phyloP scores from a whole-genome alignment of 305 asterid genomes.

The Euphrasia arctica region DNA sequence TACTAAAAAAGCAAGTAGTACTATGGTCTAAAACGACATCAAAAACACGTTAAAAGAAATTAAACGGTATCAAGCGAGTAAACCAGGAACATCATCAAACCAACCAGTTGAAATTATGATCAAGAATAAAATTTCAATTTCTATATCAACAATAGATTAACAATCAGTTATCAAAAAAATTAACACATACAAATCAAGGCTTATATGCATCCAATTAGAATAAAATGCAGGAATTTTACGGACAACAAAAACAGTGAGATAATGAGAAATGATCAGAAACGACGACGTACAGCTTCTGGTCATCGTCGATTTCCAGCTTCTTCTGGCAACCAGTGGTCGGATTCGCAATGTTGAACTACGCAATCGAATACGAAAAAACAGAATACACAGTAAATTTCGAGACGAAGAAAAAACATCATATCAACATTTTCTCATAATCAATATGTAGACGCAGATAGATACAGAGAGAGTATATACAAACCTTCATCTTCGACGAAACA shows the following conservation, averaged over 20 bases:
- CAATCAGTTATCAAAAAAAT: background rate
- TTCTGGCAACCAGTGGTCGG: slow-evolving; percentile 48
- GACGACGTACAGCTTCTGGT: slow-evolving; percentile 38
- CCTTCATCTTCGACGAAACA: slow-evolving; percentile 34
- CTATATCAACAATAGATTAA: background rate
- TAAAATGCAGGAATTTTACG: background rate
- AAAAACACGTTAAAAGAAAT: no score
- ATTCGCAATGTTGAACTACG: slow-evolving; percentile 43
- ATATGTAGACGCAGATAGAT: background rate
- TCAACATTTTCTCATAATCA: background rate
- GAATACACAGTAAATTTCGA: background rate
- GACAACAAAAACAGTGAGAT: background rate
- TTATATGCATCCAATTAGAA: background rate
- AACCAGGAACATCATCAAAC: no score
- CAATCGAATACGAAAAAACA: background rate
- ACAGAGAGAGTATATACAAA: background rate
- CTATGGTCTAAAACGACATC: no score
- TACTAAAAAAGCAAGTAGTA: no score
- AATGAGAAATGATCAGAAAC: background rate
- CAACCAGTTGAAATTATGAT: no score
- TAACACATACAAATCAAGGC: background rate
- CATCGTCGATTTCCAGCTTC: slow-evolving; percentile 21
- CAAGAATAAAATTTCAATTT: no score
- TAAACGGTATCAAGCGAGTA: background rate
- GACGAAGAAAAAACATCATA: background rate